Evolutionary conservation across 345 rosid genomes (phyloP).

Genomic region (Eucalyptus pauciflora): DNA sequence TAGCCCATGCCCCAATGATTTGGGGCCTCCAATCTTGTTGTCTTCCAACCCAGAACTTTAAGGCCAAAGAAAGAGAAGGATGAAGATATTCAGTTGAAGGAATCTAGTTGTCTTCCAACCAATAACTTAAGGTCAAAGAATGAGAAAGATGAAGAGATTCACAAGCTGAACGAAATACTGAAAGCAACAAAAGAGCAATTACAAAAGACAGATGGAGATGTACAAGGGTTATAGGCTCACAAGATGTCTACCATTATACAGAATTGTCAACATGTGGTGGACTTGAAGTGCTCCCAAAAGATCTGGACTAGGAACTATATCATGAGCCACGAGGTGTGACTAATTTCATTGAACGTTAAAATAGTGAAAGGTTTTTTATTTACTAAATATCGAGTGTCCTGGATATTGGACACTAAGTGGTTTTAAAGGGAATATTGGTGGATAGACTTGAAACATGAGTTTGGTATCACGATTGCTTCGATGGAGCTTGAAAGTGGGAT

Average conservation of each 20-base stretch:
- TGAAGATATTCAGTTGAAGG: not conserved
- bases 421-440: no score
- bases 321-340: not conserved
- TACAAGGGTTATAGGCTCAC: not conserved
- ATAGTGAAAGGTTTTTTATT: not conserved
- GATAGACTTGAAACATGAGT: not conserved
- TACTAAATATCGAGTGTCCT: not conserved
- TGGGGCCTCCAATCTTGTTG: not conserved
- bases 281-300: not conserved
- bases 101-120: not conserved
- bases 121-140: not conserved
- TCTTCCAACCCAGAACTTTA: not conserved
- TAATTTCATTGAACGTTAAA: not conserved
- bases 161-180: not conserved
- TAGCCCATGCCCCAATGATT: no score
- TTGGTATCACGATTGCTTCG: no score
- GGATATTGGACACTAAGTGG: not conserved
- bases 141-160: not conserved
- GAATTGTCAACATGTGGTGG: not conserved
- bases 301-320: not conserved
- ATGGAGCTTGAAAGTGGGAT: no score
- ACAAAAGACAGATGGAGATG: not conserved
- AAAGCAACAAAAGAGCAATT: not conserved
- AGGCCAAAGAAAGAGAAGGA: not conserved
- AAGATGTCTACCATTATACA: not conserved